Evolutionary conservation across 2,329 filamentous ascomycete genomes (phyloP).

Genomic region (Dactylellina cionopaga): DNA sequence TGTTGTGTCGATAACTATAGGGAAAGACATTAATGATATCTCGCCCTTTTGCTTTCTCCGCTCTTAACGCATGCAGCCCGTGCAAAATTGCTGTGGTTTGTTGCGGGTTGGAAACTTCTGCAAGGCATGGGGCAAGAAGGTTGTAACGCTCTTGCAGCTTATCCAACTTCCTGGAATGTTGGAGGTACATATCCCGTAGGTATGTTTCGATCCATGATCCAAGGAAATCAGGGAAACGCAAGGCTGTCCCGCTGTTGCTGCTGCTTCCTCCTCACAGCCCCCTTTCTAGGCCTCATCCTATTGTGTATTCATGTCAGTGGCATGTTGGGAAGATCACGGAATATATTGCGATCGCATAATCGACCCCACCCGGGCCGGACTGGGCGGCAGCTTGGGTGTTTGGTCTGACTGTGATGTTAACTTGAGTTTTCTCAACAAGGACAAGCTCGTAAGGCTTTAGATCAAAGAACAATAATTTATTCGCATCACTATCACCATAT

Average conservation of each 20-base stretch:
- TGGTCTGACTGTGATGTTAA: background rate
- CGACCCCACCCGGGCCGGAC: background rate
- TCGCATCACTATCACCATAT: constrained; percentile 32
- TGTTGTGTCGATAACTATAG: constrained; percentile 2
- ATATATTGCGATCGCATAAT: constrained; percentile 24
- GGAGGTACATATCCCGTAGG: too few relatives aligned
- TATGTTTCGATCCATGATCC: background rate
- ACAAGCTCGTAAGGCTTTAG: constrained; percentile 14
- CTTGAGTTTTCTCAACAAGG: background rate
- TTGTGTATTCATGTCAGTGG: background rate
- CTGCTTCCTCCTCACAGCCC: constrained; percentile 46
- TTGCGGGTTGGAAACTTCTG: constrained; percentile 18
- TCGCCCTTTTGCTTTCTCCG: constrained; percentile 6
- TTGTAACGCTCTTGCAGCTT: constrained; percentile 42
- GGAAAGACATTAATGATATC: constrained; percentile 27
- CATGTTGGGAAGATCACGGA: constrained; percentile 27
- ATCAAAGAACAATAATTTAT: background rate
- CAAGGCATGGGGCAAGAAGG: constrained; percentile 7
- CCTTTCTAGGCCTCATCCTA: constrained; percentile 29
- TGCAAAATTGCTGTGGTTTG: too few relatives aligned
- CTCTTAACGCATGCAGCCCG: too few relatives aligned
- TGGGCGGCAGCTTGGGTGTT: background rate
- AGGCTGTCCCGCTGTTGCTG: background rate
- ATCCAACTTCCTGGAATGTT: constrained; percentile 51
- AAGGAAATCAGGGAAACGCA: background rate